phyloP scores from a whole-genome alignment of 1,284 basidiomycete genomes.

The Marasmius fiardii region DNA sequence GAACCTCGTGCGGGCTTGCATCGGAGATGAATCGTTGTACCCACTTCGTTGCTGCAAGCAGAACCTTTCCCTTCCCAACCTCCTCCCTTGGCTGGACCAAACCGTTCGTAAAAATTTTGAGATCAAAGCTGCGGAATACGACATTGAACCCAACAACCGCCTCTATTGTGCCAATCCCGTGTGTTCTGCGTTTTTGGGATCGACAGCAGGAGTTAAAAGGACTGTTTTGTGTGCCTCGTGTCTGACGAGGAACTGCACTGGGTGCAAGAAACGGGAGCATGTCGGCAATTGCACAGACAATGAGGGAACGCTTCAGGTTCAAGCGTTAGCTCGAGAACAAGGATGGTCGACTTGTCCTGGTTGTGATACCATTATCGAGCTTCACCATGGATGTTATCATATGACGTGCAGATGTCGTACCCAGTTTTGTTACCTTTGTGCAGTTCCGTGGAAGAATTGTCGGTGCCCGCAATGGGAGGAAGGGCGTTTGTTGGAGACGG shows the following conservation, averaged over 20 bases:
- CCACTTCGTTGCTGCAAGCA: slow-evolving; percentile 37
- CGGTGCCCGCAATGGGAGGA: slow-evolving; percentile 56
- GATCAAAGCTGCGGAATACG: slow-evolving; percentile 34
- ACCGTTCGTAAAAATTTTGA: slow-evolving; percentile 22
- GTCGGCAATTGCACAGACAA: slow-evolving; percentile 34
- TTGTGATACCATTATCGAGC: slow-evolving; percentile 41
- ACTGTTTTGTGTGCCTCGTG: slow-evolving; percentile 35
- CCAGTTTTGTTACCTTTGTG: slow-evolving; percentile 53
- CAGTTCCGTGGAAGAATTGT: slow-evolving; percentile 50
- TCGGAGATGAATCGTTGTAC: slow-evolving; percentile 33
- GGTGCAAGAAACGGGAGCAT: slow-evolving; percentile 41
- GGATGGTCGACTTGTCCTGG: slow-evolving; percentile 50
- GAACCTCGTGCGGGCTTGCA: slow-evolving; percentile 27
- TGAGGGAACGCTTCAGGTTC: slow-evolving; percentile 28
- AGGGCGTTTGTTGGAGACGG: slow-evolving; percentile 32
- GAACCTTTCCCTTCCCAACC: slow-evolving; percentile 22
- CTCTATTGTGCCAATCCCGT: slow-evolving; percentile 36
- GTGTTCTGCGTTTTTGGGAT: slow-evolving; percentile 54
- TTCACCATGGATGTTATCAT: slow-evolving; percentile 45
- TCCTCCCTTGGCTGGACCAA: slow-evolving; percentile 22
- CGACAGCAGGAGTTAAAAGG: slow-evolving; percentile 14
- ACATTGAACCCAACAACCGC: slow-evolving; percentile 30
- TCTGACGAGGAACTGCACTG: slow-evolving; percentile 31
- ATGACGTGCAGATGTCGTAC: slow-evolving; percentile 47
- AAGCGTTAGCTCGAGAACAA: slow-evolving; percentile 36